Conservation (phyloP, 148 eudicot genomes). For the Dysphania ambrosioides region DNA sequence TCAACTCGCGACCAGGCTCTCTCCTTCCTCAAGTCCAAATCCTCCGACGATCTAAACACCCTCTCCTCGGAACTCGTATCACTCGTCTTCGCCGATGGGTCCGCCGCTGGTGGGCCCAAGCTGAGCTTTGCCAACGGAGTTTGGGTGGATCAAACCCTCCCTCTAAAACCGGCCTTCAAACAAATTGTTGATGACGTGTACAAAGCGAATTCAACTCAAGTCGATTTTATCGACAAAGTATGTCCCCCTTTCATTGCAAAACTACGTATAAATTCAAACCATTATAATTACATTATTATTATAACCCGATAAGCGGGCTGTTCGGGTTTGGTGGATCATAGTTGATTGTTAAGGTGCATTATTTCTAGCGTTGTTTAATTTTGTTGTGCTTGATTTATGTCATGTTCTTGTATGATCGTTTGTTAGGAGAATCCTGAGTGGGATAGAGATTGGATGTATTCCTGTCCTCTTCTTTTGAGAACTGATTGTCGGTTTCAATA, state of each 20-base stretch:
- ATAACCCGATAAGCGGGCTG: too few species aligned
- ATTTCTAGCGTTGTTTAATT: too few species aligned
- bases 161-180: conserved; percentile 48
- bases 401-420: too few species aligned
- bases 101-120: conserved; percentile 55
- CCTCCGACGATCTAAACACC: conserved; percentile 53
- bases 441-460: neutral
- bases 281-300: too few species aligned
- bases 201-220: conserved; percentile 51
- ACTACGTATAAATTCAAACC: too few species aligned
- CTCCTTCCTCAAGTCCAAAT: conserved; percentile 48
- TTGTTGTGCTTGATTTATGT: too few species aligned
- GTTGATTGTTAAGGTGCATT: too few species aligned
- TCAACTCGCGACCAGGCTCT: conserved; percentile 61
- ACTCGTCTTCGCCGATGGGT: conserved; percentile 53
- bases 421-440: too few species aligned
- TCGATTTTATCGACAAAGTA: conserved; percentile 76
- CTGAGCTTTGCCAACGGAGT: conserved; percentile 67
- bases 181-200: conserved; percentile 48
- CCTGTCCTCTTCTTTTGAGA: too few species aligned
- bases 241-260: conserved; percentile 2
- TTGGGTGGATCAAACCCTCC: conserved; percentile 60
- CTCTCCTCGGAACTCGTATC: conserved; percentile 66
- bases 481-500: too few species aligned
- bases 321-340: too few species aligned